Conservation (phyloP, 805 yeast species). For the Metschnikowia similis region DNA sequence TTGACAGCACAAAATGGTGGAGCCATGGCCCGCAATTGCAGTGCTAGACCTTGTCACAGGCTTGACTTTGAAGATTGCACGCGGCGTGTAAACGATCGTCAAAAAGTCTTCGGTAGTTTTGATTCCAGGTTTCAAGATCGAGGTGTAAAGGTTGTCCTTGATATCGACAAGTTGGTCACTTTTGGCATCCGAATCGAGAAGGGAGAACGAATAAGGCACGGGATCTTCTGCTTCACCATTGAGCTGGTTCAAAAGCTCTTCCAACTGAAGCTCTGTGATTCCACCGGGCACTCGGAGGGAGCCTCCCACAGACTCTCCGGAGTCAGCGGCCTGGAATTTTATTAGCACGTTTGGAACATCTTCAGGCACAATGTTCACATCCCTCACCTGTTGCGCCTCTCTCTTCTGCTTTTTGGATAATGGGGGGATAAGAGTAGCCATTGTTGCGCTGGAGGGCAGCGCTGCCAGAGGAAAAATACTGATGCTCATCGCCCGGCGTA, state of each 20-base stretch:
- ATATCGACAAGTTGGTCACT: conserved; percentile 59
- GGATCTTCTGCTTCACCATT: conserved; percentile 73
- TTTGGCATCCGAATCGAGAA: conserved; percentile 39
- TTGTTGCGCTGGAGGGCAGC: conserved; percentile 21
- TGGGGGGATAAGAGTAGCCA: conserved; percentile 95
- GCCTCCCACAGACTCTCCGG: conserved; percentile 83
- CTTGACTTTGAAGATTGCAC: conserved; percentile 89
- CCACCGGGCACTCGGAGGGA: conserved; percentile 89
- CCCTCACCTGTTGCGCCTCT: conserved; percentile 77
- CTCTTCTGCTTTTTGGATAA: conserved; percentile 84
- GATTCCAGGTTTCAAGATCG: conserved; percentile 80
- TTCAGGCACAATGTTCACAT: conserved; percentile 65
- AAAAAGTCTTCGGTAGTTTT: conserved; percentile 90
- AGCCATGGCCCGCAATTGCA: conserved; percentile 92
- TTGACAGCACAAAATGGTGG: conserved; percentile 86
- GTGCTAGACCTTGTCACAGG: conserved; percentile 89
- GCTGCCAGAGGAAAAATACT: conserved; percentile 1
- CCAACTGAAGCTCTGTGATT: conserved; percentile 79
- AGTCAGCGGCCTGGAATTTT: conserved; percentile 87
- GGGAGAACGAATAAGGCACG: conserved; percentile 82
- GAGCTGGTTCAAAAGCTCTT: conserved; percentile 78
- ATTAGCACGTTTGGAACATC: conserved; percentile 85
- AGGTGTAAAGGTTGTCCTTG: conserved; percentile 67
- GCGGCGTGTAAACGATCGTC: conserved; percentile 87
- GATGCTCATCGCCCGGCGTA: conserved; percentile 15